Evolutionary conservation across 495 filamentous ascomycete genomes (phyloP).

Genomic region (Penicillium subrubescens): DNA sequence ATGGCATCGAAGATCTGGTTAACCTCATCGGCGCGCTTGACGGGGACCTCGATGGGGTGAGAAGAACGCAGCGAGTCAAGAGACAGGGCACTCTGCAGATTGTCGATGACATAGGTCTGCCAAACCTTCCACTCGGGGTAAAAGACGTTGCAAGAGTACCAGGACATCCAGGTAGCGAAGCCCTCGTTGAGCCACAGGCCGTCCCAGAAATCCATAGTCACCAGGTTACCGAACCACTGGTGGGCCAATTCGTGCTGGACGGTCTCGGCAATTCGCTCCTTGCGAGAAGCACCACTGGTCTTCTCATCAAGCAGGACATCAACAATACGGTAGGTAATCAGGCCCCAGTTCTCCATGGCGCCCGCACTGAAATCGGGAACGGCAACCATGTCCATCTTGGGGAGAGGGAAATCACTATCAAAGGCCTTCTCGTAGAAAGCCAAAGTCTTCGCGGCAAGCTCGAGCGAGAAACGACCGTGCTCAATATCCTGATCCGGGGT

Average conservation of each 20-base stretch:
- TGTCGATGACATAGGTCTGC: slow-evolving; percentile 91
- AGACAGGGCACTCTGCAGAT: slow-evolving; percentile 80
- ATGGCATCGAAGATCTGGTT: slow-evolving; percentile 99
- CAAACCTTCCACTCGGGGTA: slow-evolving; percentile 99
- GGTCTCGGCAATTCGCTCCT: slow-evolving; percentile 89
- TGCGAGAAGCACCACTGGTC: slow-evolving; percentile 85
- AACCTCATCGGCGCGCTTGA: slow-evolving; percentile 92
- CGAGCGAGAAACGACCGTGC: slow-evolving; percentile 65
- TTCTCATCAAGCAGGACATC: slow-evolving; percentile 92
- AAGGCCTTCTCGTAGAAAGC: slow-evolving; percentile 60
- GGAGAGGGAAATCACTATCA: slow-evolving; percentile 54
- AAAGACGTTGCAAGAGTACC: slow-evolving; percentile 67
- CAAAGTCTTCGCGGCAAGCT: slow-evolving; percentile 60
- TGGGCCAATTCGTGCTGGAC: slow-evolving; percentile 97
- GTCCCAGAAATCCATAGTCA: slow-evolving; percentile 99
- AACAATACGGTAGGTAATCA: slow-evolving; percentile 92
- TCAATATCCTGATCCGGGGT: slow-evolving; percentile 66
- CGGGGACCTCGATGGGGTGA: slow-evolving; percentile 96
- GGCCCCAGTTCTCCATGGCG: slow-evolving; percentile 99
- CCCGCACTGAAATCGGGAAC: slow-evolving; percentile 93
- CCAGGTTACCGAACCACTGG: slow-evolving; percentile 98
- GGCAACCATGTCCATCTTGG: slow-evolving; percentile 99
- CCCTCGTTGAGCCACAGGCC: slow-evolving; percentile 98
- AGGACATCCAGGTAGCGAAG: slow-evolving; percentile 89
- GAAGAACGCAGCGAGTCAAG: slow-evolving; percentile 91